These are phyloP conservation scores for Pyracantha coccinea DNA, from an alignment of 331 rosid species.

Conservation along the genomic window DNA sequence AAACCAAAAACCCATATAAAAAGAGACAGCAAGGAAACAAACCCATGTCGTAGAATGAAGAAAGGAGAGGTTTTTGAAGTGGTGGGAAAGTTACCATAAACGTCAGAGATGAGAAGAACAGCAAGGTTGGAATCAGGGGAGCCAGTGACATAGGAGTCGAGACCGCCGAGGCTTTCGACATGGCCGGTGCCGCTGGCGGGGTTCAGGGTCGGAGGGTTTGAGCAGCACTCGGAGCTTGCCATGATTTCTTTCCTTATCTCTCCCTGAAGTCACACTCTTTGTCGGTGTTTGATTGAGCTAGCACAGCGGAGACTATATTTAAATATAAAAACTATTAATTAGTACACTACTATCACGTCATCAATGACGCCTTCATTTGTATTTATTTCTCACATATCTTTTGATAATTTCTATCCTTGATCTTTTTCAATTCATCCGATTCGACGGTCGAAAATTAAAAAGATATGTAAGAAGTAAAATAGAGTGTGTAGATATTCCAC, in stretches of 20 bases:
- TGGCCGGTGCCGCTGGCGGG: conserved; percentile 47
- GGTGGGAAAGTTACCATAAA: conserved; percentile 29
- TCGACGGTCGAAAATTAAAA: no score
- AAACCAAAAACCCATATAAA: background rate
- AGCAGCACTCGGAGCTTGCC: conserved; percentile 59
- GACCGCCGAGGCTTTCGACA: conserved; percentile 38
- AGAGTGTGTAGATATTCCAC: no score
- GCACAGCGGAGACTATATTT: background rate
- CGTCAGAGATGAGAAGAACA: conserved; percentile 44
- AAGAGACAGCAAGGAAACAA: background rate
- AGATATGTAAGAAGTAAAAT: no score
- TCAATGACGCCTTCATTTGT: no score
- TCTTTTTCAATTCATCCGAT: no score
- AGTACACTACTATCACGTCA: no score
- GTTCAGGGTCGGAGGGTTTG: conserved; percentile 60
- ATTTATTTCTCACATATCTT: no score
- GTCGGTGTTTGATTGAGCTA: background rate
- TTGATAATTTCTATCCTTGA: no score
- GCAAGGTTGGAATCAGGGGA: conserved; percentile 45
- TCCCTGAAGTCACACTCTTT: background rate
- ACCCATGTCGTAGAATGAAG: background rate
- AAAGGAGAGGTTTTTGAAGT: background rate
- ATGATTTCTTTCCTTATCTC: background rate
- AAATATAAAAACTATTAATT: no score
- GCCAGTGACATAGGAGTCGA: conserved; percentile 42